Evolutionary conservation across 1,284 basidiomycete genomes (phyloP).

Genomic region (Psilocybe mexicana): DNA sequence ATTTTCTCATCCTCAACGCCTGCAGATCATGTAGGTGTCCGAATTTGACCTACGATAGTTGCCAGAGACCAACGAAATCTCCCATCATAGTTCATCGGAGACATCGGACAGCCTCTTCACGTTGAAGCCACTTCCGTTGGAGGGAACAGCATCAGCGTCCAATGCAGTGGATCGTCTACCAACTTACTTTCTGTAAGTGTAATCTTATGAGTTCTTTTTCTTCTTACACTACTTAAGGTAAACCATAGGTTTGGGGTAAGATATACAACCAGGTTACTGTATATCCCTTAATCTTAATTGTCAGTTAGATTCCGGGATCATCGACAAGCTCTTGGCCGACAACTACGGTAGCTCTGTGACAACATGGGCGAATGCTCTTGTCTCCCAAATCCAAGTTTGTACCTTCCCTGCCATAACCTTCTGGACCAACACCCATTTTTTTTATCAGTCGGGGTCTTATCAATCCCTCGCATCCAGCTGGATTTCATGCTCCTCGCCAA

Average conservation of each 20-base stretch:
- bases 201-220: not conserved
- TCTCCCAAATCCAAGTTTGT: conserved; percentile 43
- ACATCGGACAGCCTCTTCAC: conserved; percentile 53
- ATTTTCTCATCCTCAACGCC: not conserved
- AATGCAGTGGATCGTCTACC: conserved; percentile 41
- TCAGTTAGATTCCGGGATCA: conserved; percentile 46
- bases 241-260: conserved; percentile 36
- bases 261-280: not conserved
- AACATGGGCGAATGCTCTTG: conserved; percentile 45
- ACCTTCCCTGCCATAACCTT: not conserved
- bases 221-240: not conserved
- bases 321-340: conserved; percentile 43
- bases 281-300: not conserved
- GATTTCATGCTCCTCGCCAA: conserved; percentile 48
- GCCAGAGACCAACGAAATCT: not conserved
- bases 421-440: not conserved
- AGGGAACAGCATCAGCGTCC: conserved; percentile 43
- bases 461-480: conserved; percentile 39
- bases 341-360: conserved; percentile 40
- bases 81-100: conserved; percentile 45
- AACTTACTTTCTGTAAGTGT: conserved; percentile 51
- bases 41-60: not conserved
- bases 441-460: conserved; percentile 41
- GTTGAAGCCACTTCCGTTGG: conserved; percentile 44
- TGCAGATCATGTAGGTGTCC: conserved; percentile 36